Percentiles rank a stretch among this genome's conserved stretches.
Evolutionary conservation across 495 filamentous ascomycete species (phyloP).

Genomic region (Penicillium turbatum): DNA sequence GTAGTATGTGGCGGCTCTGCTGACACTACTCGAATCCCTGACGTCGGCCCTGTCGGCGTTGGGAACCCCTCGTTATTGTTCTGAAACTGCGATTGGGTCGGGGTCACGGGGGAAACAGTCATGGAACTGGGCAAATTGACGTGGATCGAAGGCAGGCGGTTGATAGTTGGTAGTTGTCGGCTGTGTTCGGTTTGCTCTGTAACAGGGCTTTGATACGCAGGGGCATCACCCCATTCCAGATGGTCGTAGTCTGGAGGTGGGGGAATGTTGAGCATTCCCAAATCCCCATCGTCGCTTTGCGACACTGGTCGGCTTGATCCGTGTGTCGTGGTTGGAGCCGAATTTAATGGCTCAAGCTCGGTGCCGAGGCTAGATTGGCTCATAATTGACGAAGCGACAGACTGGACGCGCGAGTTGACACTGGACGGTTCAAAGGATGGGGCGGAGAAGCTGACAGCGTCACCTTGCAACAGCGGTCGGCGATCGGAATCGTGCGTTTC

Average conservation of each 20-base stretch:
- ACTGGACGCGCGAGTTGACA: constrained; percentile 32
- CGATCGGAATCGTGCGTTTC: constrained; percentile 74
- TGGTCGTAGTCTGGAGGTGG: constrained; percentile 45
- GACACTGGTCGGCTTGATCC: constrained; percentile 19
- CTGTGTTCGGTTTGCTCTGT: constrained; percentile 12
- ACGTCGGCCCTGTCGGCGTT: constrained; percentile 5
- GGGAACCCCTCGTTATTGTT: constrained; percentile 4
- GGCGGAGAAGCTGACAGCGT: constrained; percentile 44
- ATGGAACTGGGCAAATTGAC: constrained; percentile 38
- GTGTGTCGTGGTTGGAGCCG: constrained; percentile 23
- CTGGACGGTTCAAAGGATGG: constrained; percentile 22
- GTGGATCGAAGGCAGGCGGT: constrained; percentile 37
- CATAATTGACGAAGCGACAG: constrained; percentile 33
- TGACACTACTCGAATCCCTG: neutral
- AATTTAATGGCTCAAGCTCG: constrained; percentile 29
- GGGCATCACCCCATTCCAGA: constrained; percentile 49
- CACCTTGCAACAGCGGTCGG: constrained; percentile 66
- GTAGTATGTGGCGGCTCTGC: neutral
- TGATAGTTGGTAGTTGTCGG: constrained; percentile 22
- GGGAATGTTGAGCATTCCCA: constrained; percentile 33
- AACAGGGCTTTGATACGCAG: constrained; percentile 39
- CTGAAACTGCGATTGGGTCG: constrained; percentile 15
- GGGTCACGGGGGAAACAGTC: constrained; percentile 28
- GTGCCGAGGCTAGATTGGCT: constrained; percentile 21
- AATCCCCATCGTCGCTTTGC: constrained; percentile 34